Evolutionary conservation across 352 stramenopile species (phyloP), one percentile per base, ranked within the genome.

Genomic region (Phytophthora constricta): DNA sequence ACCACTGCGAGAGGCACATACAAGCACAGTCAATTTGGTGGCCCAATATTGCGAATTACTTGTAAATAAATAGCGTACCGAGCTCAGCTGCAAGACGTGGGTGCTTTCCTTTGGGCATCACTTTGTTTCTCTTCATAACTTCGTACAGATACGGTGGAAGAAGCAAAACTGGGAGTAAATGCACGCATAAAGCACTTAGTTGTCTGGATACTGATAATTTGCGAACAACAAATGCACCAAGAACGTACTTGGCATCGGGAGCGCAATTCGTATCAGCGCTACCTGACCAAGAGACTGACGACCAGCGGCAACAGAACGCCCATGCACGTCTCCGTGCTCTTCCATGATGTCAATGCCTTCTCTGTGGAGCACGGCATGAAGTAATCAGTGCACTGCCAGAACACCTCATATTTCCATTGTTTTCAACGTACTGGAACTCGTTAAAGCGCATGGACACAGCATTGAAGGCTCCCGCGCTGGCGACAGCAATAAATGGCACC

Each of bases 361-460:
- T 16, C 87, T 95, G 33, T 23, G 34, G 20, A 45, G 2, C 17
- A 64, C 4, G 10, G 50, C 43, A 34, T 66, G 19, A 59, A 34
- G 22, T 55, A 19, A 59, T 47, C 19, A 47, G 3, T 10, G 16
- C 14, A 47, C 17, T 23, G n/a, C n/a, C n/a, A n/a, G n/a, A n/a
- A n/a, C n/a, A n/a, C n/a, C n/a, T n/a, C n/a, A n/a, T 23, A 23
- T 20, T 23, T 20, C 19, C 16, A 11, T 47, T 47, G 2, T n/a
- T 17, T 54, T 52, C 41, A 48, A 80, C 84, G 57, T 78, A 95
- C 87, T 80, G 78, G 63, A 88, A 87, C 71, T 96, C 89, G 48
- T 92, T 93, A 53, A 92, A 88, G n/a, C 89, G 84, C 85, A 95
- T 95, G 0, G 87, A 92, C n/a, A 95, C 87, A 17, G 85, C 87